Evolutionary conservation across 2,329 filamentous ascomycete genomes (phyloP), one percentile per base, ranked within the genome.

Genomic region (Aureobasidium sp.): DNA sequence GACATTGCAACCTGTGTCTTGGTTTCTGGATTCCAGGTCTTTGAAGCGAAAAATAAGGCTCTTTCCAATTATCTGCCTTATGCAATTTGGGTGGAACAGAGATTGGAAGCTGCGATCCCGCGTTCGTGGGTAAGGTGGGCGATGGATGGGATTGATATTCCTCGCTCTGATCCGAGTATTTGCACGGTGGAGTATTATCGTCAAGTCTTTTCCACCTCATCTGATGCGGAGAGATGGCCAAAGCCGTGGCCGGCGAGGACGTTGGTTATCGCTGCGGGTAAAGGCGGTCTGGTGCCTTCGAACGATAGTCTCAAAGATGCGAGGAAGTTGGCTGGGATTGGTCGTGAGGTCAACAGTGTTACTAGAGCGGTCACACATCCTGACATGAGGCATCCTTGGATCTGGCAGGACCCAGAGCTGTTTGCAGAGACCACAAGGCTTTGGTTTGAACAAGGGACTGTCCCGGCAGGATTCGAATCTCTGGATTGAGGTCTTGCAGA

Each of bases 341-440:
- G 51, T 1, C 36, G 31, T 9, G 17, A 55, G 14, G 11, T 8
- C 7, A 55, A 55, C 5, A 20, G 22, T 29, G 36, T 22, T 12
- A 55, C 51, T n/a, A 27, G 37, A 14, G 51, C 51, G 2, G 51
- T 55, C 11, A 31, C 9, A 1, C 51, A 55, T 42, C 51, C 37
- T 20, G 51, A 55, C 8, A 55, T 55, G 51, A 36, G 51, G 8
- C 51, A 55, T 55, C 22, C 51, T 4, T 55, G 51, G 51, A 42
- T 42, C 17, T 42, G 36, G 51, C 51, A 55, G n/a, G 51, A 5
- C n/a, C 51, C 51, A 11, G 25, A 42, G 17, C 7, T 42, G 17
- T 55, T 55, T 42, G 51, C 51, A 29, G 51, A 55, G 5, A 55
- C 51, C 2, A 25, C 25, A 12, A 55, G 15, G 51, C 14, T 29